These are phyloP conservation scores for Spergularia azorica DNA, from an alignment of 179 eudicot genomes.

Conservation along the genomic window DNA sequence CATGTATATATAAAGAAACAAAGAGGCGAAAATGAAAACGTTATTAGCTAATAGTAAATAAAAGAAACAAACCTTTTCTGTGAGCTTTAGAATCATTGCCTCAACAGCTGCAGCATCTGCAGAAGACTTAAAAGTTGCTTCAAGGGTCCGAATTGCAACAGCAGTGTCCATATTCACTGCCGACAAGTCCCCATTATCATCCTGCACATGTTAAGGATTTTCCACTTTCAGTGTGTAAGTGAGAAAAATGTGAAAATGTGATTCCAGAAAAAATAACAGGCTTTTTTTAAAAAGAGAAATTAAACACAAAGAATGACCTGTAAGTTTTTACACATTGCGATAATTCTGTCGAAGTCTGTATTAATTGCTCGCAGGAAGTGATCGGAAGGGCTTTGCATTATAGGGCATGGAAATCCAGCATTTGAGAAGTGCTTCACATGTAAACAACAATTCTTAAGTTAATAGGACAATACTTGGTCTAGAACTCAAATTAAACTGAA, in stretches of 20 bases:
- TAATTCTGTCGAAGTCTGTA: conserved; percentile 96
- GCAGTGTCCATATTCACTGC: conserved; percentile 99
- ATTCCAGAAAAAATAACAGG: not conserved
- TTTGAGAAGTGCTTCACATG: conserved; percentile 90
- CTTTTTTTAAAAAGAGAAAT: not conserved
- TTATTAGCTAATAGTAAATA: not conserved
- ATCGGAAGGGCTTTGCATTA: conserved; percentile 99
- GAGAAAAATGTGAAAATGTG: not conserved
- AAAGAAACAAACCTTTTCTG: conserved; percentile 65
- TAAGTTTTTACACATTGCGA: conserved; percentile 96
- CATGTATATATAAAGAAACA: not conserved
- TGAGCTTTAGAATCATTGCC: conserved; percentile 76
- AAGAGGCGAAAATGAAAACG: not conserved
- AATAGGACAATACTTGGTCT: conserved; percentile 9
- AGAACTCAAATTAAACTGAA: not conserved
- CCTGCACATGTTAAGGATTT: conserved; percentile 49
- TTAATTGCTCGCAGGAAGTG: conserved; percentile 98
- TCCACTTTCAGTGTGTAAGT: conserved; percentile 10
- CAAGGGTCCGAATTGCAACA: conserved; percentile 97
- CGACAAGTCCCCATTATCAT: conserved; percentile 94
- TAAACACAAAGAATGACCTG: conserved; percentile 50
- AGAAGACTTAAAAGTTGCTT: conserved; percentile 91
- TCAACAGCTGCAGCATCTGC: conserved; percentile 98
- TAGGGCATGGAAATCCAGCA: conserved; percentile 99
- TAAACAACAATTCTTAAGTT: conserved; percentile 22